These are phyloP conservation scores for Acanthochlamys bracteata DNA, from an alignment of 106 monocot genomes.

Conservation along the genomic window DNA sequence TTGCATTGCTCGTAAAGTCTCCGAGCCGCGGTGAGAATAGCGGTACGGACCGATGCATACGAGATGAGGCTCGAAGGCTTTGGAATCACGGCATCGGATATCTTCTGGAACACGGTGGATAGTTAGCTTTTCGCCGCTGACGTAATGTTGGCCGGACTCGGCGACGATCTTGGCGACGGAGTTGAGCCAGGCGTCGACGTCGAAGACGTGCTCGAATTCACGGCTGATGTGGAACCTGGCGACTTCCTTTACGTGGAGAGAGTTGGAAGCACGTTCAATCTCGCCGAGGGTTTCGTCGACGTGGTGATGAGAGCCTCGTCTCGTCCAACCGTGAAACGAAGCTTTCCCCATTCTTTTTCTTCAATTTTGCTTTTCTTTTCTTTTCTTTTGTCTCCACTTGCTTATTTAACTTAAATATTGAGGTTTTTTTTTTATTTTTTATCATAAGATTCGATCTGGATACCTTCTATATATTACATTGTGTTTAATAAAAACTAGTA, in stretches of 20 bases:
- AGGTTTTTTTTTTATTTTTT: no score
- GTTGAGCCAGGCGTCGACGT: neutral
- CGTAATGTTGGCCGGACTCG: neutral
- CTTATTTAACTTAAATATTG: no score
- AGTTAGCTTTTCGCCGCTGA: no score
- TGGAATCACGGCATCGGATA: neutral
- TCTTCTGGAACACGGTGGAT: neutral
- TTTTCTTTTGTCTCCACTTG: no score
- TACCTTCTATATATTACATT: no score
- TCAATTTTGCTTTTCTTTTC: no score
- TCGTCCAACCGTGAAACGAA: no score
- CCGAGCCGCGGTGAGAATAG: neutral
- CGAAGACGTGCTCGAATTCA: neutral
- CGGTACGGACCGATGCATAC: neutral
- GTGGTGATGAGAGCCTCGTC: no score
- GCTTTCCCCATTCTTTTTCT: no score
- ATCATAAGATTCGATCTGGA: no score
- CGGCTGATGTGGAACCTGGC: neutral
- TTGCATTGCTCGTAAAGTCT: neutral
- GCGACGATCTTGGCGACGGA: slow-evolving; percentile 1
- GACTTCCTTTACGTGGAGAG: neutral
- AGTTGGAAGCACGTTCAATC: slow-evolving; percentile 1
- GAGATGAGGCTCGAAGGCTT: neutral
- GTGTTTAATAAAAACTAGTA: no score
- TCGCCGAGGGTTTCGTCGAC: neutral